Conservation (phyloP, 768 basidiomycete species). For the Trichaptum fuscoviolaceum region DNA sequence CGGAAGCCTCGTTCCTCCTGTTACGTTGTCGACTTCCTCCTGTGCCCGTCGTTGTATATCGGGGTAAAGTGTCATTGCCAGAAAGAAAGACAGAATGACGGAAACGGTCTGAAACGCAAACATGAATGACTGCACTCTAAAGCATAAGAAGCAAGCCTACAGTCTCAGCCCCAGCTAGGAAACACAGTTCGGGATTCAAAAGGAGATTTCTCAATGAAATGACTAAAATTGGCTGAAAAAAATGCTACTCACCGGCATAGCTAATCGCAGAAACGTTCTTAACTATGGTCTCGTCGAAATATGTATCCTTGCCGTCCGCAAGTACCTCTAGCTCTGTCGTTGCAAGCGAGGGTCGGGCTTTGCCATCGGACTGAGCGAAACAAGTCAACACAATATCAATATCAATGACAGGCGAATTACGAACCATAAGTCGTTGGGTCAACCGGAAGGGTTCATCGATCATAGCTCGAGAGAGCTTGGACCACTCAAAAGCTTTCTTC, state of each 20-base stretch:
- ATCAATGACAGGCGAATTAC: background rate
- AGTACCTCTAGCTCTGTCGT: conserved; percentile 34
- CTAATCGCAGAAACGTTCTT: conserved; percentile 47
- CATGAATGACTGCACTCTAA: conserved; percentile 7
- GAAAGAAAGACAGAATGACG: conserved; percentile 42
- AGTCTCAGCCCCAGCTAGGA: conserved; percentile 29
- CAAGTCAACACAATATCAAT: background rate
- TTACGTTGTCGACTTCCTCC: conserved; percentile 44
- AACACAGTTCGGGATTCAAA: background rate
- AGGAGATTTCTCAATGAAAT: background rate
- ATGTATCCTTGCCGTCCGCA: conserved; percentile 16
- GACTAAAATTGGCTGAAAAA: background rate
- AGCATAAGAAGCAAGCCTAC: conserved; percentile 7
- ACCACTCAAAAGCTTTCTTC: conserved; percentile 40
- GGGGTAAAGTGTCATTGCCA: conserved; percentile 52
- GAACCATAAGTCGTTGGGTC: conserved; percentile 42
- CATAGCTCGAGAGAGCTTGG: conserved; percentile 25
- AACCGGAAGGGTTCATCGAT: conserved; percentile 32
- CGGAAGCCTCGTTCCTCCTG: conserved; percentile 42
- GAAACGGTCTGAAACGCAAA: conserved; percentile 38
- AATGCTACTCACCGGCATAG: conserved; percentile 35
- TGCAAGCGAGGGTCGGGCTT: conserved; percentile 37
- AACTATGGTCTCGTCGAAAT: conserved; percentile 37
- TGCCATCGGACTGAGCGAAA: conserved; percentile 25
- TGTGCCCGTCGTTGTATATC: conserved; percentile 44